Base-by-base conservation (phyloP, 345 rosid genomes). In the Hibiscus mutabilis region DNA sequence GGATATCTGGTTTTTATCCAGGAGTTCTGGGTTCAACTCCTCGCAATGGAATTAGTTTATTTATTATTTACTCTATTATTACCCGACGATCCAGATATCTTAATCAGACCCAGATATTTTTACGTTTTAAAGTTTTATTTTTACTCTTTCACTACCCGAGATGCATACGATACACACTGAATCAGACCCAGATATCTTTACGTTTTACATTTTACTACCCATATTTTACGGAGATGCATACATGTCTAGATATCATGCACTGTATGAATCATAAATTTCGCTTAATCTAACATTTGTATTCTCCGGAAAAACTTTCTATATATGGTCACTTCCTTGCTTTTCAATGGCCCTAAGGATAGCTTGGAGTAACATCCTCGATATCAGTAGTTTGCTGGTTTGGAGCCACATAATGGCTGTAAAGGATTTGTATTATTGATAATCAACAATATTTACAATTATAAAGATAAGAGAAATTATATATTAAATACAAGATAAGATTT, bases 281-380 rank as follows among this genome's bases (percentile, higher is more conserved):
- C 14, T 55, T 55, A 21, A 55, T 55, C 46, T 55, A 55, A 55
- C 15, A 55, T 53, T 53, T 19, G 42, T 10, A 37, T 37, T 37
- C 42, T 11, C 10, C 10, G 12, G 4, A 19, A 19, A 53, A 53
- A 8, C 58, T 53, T 53, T 19, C 10, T 42, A 42, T 42, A 53
- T 7, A 53, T 4, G 25, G 6, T 55, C 31, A 24, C n/a, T 33
- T 57, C 33, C 61, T 57, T 24, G 60, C 74, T 75, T 79, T 44
- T 73, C 82, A 59, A 85, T 84, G 57, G 96, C 90, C 66, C 78
- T 68, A 31, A 76, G 75, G 69, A 92, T 63, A 69, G 82, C 81
- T 76, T 73, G n/a, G 81, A 72, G 87, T 40, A 19, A 63, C 29
- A 66, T 59, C 78, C 46, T 74, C 81, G 5, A 70, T 83, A 69